Evolutionary conservation across 225 moss, liverwort and hornwort species (phyloP), one percentile per base, ranked within the genome.

Genomic region (Marchantia polymorpha): DNA sequence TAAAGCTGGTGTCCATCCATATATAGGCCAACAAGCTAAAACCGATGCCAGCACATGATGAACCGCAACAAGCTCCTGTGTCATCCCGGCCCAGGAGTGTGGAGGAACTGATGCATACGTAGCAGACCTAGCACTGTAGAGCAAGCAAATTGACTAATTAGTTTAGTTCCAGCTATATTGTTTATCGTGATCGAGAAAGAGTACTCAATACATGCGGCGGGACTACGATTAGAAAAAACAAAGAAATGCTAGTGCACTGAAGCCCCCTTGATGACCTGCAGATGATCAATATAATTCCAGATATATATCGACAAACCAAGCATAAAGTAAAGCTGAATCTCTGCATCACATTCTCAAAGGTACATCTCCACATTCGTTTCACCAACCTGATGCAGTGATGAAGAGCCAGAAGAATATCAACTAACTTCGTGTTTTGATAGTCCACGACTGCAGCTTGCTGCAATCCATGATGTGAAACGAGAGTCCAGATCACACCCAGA

Each of bases 41-140:
- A 95, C 86, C 59, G 99, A 93, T 79, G 93, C 95, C 81, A 99
- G 89, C 75, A 99, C 89, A 81, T 95, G 95, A 72, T 90, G 90
- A 68, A 90, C 89, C 79, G 90, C 92, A 64, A 92, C 84, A 73
- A 95, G 86, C 81, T 95, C 95, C 80, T 92, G 81, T 63, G 91
- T 90, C 52, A 88, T 90, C 76, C 95, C 91, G 39, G 88, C 86
- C 99, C 99, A 95, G 63, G 90, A 82, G 87, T 92, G 88, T 74
- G 92, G 99, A 64, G 99, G 99, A 59, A 87, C 91, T 83, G 88
- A 90, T 80, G 84, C 91, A 86, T 95, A 88, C 79, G 88, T 89
- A 77, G 91, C 91, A 83, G 88, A 87, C 80, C 92, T 92, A 60
- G 87, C 86, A 88, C 99, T 99, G 89, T 91, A 84, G n/a, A 55